Base-by-base conservation (phyloP, 345 rosid genomes). In the Salix arbutifolia region DNA sequence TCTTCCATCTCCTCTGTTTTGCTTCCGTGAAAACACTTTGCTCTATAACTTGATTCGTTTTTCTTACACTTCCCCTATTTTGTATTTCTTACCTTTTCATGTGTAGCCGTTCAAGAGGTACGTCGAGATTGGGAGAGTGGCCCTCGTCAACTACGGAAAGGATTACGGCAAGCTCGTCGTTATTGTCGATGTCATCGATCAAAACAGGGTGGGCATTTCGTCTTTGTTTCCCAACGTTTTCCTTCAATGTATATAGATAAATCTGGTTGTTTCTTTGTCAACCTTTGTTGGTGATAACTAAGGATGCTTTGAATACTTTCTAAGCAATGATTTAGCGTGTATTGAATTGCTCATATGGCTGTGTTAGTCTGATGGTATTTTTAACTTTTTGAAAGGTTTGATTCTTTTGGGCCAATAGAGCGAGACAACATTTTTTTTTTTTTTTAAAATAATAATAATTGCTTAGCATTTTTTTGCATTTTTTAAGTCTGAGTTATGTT, bases 61-160 rank as follows among this genome's bases (percentile, higher is more conserved):
- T 70, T 70, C 62, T 52, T 46, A 19, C 62, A 17, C 23, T 48
- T 70, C 9, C 40, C 30, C 60, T 58, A 5, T n/a, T 52, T 31
- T 18, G 3, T 40, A 18, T 8, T 68, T 14, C 10, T 2, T n/a
- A 1, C 9, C 37, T n/a, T 18, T n/a, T 21, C 11, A 44, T 17
- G 48, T 67, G 23, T 40, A 73, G 77, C 77, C 76, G 64, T 78
- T 72, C 77, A 67, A 67, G 69, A 67, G 77, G 73, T 73, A 78
- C 74, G 64, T 73, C 38, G 73, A 69, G 81, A 73, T 79, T n/a
- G 77, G 81, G 40, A 67, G 81, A 31, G 81, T 67, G 73, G 77
- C 77, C 4, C 74, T 69, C 14, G 70, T 73, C 52, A 78, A 78
- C 80, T 65, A 65, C 28, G 80, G 78, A 7, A 68, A 76, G 73